Base-by-base conservation (phyloP, 2,329 filamentous ascomycete species). In the Stagonosporopsis rhizophila region DNA sequence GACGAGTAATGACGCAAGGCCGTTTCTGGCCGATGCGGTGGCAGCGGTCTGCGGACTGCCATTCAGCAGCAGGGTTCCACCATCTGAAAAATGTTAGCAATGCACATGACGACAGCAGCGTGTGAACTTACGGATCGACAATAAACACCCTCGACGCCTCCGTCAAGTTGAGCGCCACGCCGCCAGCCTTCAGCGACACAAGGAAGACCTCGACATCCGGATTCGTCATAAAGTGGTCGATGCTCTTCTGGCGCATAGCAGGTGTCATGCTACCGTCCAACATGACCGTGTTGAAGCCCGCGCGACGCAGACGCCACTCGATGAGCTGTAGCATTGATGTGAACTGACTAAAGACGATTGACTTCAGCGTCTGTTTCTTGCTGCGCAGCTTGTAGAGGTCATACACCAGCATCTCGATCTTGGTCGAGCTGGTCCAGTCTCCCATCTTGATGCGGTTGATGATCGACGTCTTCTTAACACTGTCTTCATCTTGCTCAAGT, bases 31-130 rank as follows among this genome's bases (percentile, higher is more conserved):
- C 95, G 66, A 98, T 99, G 52, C 95, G 92, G 78, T 98, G 95
- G 65, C 80, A 82, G 44, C 81, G 79, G 61, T 99, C 95, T 2
- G 95, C 95, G 59, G 90, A 95, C 78, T 99, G 95, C 95, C 95
- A 99, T 79, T 99, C 95, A 0, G 94, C 94, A n/a, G 93, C 93
- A n/a, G 95, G 95, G 67, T 98, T 98, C 95, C 95, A 99, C 95
- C 95, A 98, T 66, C 90, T 92, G 64, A 32, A 59, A 28, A 14
- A 23, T 23, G 48, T 79, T 65, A 75, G 75, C 42, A 67, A 20
- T 12, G 17, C 17, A 11, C 5, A 2, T 17, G 20, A 6, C 4
- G 7, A 20, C 4, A 23, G 3, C 9, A 30, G 4, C 19, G 3
- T 4, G 20, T 14, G 32, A 14, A 38, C 90, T 85, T 86, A 93